Evolutionary conservation across 306 rosid genomes (phyloP), one percentile per base, ranked within the genome.

Genomic region (Astragalus membranaceus): DNA sequence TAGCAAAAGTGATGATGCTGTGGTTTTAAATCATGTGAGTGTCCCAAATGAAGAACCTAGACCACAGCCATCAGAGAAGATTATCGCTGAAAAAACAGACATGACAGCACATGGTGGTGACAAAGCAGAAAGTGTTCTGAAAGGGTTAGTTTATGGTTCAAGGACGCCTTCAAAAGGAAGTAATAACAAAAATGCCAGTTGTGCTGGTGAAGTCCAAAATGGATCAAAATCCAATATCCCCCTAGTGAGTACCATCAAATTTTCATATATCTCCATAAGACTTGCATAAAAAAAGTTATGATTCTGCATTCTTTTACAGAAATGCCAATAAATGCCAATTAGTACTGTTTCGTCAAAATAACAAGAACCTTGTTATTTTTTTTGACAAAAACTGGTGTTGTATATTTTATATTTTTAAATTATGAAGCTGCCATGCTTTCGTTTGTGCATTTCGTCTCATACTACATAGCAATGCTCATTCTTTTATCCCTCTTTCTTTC

Each of bases 21-120:
- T 35, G 71, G 78, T 74, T 76, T 54, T 57, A 50, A 80, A 74
- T 70, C 81, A 73, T 57, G 69, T 39, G 7, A 47, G 43, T 67
- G 50, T 74, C 77, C 69, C 75, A 51, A 82, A 69, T 42, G 80
- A 80, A 78, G 78, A 76, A 43, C 54, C 55, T 37, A 64, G 69
- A 64, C 61, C 85, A 64, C 64, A 84, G 58, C 78, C 83, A 33
- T 65, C 83, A 44, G 79, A 82, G 78, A 70, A 80, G 35, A 79
- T 65, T 52, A 74, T 75, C 10, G 14, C 64, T 17, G 54, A 44
- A 37, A 72, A 67, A 50, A 49, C 63, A 23, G 70, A 69, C 48
- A 36, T 49, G 9, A 74, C 66, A 41, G 80, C 72, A 37, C 76
- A 78, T 62, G 69, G 47, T 23, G 52, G 71, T 26, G 63, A 61